Conservation (phyloP, 768 basidiomycete species). For the Xerocomellus intermedius region DNA sequence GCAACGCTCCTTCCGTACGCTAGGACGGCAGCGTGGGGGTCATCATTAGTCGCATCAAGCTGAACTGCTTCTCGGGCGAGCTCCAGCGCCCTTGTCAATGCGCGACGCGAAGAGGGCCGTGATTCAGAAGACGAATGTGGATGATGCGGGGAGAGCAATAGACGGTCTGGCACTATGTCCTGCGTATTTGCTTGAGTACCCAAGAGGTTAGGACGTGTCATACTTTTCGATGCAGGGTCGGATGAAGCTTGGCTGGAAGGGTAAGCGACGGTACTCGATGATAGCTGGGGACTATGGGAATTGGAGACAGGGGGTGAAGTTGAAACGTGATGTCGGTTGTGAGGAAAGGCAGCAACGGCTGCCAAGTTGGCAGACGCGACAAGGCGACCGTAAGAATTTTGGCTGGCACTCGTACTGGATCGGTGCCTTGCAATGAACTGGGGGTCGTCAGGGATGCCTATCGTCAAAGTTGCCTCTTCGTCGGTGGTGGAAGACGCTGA, state of each 20-base stretch:
- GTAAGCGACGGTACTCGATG: slow-evolving; percentile 24
- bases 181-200: slow-evolving; percentile 28
- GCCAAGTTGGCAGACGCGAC: slow-evolving; percentile 49
- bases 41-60: slow-evolving; percentile 84
- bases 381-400: slow-evolving; percentile 32
- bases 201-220: slow-evolving; percentile 35
- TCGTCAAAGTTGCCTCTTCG: slow-evolving; percentile 20
- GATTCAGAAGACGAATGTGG: slow-evolving; percentile 46
- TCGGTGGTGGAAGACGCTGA: slow-evolving; percentile 13
- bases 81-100: slow-evolving; percentile 82
- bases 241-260: slow-evolving; percentile 47
- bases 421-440: slow-evolving; percentile 33
- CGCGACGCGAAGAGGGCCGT: slow-evolving; percentile 74
- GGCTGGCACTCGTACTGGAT: slow-evolving; percentile 37
- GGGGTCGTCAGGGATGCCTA: slow-evolving; percentile 28
- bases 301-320: slow-evolving; percentile 23
- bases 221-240: slow-evolving; percentile 57
- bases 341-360: slow-evolving; percentile 62
- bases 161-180: slow-evolving; percentile 44
- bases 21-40: slow-evolving; percentile 83
- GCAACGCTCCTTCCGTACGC: slow-evolving; percentile 88
- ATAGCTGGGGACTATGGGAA: slow-evolving; percentile 29
- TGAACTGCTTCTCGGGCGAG: slow-evolving; percentile 88
- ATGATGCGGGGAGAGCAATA: slow-evolving; percentile 43
- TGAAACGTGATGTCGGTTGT: slow-evolving; percentile 42